Evolutionary conservation across 2,329 filamentous ascomycete species (phyloP).

Genomic region (Colletotrichum gigasporum): DNA sequence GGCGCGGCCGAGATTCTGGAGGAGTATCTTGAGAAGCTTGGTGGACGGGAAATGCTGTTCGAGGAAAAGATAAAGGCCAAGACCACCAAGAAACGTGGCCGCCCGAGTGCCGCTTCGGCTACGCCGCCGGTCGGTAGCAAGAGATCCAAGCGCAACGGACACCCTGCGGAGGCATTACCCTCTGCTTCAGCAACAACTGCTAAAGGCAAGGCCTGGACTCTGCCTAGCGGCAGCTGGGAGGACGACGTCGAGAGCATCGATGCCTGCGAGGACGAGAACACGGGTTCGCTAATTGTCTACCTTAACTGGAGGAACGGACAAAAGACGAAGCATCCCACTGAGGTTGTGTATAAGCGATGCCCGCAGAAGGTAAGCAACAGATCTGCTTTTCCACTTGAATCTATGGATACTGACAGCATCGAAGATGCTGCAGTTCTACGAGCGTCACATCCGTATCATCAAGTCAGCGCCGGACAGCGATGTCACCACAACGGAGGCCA

Average conservation of each 20-base stretch:
- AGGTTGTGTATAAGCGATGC: constrained; percentile 77
- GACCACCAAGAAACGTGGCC: constrained; percentile 67
- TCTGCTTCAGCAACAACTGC: constrained; percentile 52
- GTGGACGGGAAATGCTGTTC: constrained; percentile 68
- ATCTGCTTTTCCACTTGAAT: neutral
- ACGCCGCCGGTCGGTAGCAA: constrained; percentile 53
- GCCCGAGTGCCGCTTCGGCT: constrained; percentile 49
- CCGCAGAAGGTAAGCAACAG: constrained; percentile 72
- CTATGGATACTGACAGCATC: neutral
- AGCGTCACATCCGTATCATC: constrained; percentile 65
- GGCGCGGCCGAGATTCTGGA: constrained; percentile 69
- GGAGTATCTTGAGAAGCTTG: constrained; percentile 70
- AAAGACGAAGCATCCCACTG: constrained; percentile 78
- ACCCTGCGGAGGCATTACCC: constrained; percentile 59
- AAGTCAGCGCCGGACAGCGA: constrained; percentile 40
- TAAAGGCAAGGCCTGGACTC: constrained; percentile 62
- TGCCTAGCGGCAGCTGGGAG: constrained; percentile 81
- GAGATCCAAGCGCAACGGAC: constrained; percentile 56
- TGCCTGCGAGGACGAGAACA: constrained; percentile 73
- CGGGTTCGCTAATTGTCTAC: constrained; percentile 71
- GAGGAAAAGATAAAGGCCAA: constrained; percentile 59
- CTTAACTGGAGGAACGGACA: constrained; percentile 78
- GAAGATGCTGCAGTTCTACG: constrained; percentile 69
- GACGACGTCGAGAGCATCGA: constrained; percentile 76
- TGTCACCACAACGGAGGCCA: constrained; percentile 37